Percentiles rank a stretch among this genome's conserved stretches.
Conservation (phyloP, 106 monocot species). For the Phalaenopsis aphrodite region DNA sequence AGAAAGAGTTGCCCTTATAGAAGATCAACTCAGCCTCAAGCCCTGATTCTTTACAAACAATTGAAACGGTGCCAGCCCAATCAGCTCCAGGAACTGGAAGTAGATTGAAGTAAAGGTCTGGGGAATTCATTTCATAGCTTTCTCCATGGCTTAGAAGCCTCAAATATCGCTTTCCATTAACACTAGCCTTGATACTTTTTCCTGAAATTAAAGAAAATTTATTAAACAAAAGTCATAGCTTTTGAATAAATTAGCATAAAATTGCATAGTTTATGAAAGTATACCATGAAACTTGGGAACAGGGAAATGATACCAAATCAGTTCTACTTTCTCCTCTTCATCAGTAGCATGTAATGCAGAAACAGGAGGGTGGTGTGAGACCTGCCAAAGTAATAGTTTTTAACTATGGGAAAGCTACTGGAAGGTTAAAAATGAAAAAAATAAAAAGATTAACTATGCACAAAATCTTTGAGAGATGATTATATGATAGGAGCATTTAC, state of each 20-base stretch:
- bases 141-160: slow-evolving; percentile 48
- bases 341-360: slow-evolving; percentile 84
- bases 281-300: slow-evolving; percentile 72
- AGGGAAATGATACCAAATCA: slow-evolving; percentile 77
- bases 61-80: slow-evolving; percentile 62
- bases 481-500: too few species aligned
- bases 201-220: slow-evolving; percentile 26
- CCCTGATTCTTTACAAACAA: slow-evolving; percentile 59
- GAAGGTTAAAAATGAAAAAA: too few species aligned
- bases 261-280: background rate
- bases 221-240: background rate
- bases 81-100: slow-evolving; percentile 53
- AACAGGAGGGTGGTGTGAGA: slow-evolving; percentile 90
- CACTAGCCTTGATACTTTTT: slow-evolving; percentile 44
- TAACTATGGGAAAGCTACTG: too few species aligned
- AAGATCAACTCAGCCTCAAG: slow-evolving; percentile 59
- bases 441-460: too few species aligned
- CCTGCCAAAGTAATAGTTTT: slow-evolving; percentile 26
- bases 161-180: slow-evolving; percentile 60
- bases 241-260: too few species aligned
- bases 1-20: slow-evolving; percentile 42
- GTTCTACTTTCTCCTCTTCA: slow-evolving; percentile 39
- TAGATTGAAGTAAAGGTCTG: slow-evolving; percentile 60
- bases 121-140: slow-evolving; percentile 69
- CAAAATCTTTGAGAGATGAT: too few species aligned